Evolutionary conservation across 768 basidiomycete species (phyloP).

Genomic region (Lentinula sp.): DNA sequence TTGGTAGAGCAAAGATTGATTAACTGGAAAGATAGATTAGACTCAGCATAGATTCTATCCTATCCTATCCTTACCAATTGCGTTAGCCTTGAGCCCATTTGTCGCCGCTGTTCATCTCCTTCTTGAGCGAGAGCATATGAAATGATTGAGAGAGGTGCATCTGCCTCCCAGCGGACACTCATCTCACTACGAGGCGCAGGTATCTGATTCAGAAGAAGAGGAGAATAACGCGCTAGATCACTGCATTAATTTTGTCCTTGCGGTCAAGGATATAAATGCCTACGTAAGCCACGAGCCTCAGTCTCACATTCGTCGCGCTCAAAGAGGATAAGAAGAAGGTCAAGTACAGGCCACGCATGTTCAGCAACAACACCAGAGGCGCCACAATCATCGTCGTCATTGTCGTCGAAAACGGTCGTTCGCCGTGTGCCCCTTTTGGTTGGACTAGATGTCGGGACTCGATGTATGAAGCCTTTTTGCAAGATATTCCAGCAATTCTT

Average conservation of each 20-base stretch:
- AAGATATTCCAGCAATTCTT: slow-evolving; percentile 62
- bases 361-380: slow-evolving; percentile 38
- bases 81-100: slow-evolving; percentile 11
- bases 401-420: slow-evolving; percentile 19
- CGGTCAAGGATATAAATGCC: slow-evolving; percentile 13
- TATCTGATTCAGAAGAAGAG: slow-evolving; percentile 53
- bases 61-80: slow-evolving; percentile 17
- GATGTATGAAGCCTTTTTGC: slow-evolving; percentile 44
- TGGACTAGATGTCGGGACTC: slow-evolving; percentile 7
- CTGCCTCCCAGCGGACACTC: slow-evolving; percentile 50
- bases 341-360: slow-evolving; percentile 66
- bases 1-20: slow-evolving; percentile 32
- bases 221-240: slow-evolving; percentile 32
- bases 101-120: slow-evolving; percentile 3
- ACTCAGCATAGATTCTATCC: neutral
- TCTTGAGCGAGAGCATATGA: neutral
- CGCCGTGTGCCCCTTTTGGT: slow-evolving; percentile 13
- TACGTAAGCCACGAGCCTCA: slow-evolving; percentile 30
- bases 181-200: slow-evolving; percentile 43
- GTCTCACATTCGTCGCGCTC: slow-evolving; percentile 54
- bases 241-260: neutral
- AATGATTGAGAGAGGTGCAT: slow-evolving; percentile 32
- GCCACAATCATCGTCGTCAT: slow-evolving; percentile 15
- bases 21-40: slow-evolving; percentile 20
- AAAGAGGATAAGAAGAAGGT: slow-evolving; percentile 62